phyloP scores from a whole-genome alignment of 139 green algal genomes.

The Nannochloris sp. region DNA sequence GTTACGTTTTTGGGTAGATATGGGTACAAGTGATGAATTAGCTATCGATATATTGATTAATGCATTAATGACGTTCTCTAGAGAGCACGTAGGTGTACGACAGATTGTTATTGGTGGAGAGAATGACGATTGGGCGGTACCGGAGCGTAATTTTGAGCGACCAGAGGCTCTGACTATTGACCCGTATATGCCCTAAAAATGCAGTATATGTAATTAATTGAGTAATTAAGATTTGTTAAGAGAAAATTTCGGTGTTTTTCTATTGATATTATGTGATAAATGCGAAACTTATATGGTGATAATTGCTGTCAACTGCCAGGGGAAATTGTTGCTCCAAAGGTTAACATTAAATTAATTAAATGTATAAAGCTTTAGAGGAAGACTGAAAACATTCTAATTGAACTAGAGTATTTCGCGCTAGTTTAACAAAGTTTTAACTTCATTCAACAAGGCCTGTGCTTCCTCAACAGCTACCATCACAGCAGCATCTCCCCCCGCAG shows the following conservation, averaged over 20 bases:
- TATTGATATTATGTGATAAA: no score
- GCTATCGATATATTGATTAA: slow-evolving; percentile 86
- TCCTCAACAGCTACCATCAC: slow-evolving; percentile 10
- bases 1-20: slow-evolving; percentile 64
- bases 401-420: no score
- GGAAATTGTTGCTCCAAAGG: no score
- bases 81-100: slow-evolving; percentile 56
- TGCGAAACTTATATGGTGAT: no score
- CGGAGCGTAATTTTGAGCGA: slow-evolving; percentile 1
- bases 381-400: no score
- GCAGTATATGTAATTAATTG: no score
- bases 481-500: background rate
- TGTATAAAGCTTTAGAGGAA: no score
- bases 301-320: no score
- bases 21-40: slow-evolving; percentile 84
- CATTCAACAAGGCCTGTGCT: slow-evolving; percentile 14
- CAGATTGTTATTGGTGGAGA: slow-evolving; percentile 50
- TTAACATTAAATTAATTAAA: no score
- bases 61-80: slow-evolving; percentile 61
- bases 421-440: slow-evolving; percentile 15
- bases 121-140: slow-evolving; percentile 60
- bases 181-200: background rate
- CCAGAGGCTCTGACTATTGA: slow-evolving; percentile 3
- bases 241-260: no score
- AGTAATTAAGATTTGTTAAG: no score